Evolutionary conservation across 805 yeast genomes (phyloP), one percentile per base, ranked within the genome.

Genomic region (Huiozyma naganishii): DNA sequence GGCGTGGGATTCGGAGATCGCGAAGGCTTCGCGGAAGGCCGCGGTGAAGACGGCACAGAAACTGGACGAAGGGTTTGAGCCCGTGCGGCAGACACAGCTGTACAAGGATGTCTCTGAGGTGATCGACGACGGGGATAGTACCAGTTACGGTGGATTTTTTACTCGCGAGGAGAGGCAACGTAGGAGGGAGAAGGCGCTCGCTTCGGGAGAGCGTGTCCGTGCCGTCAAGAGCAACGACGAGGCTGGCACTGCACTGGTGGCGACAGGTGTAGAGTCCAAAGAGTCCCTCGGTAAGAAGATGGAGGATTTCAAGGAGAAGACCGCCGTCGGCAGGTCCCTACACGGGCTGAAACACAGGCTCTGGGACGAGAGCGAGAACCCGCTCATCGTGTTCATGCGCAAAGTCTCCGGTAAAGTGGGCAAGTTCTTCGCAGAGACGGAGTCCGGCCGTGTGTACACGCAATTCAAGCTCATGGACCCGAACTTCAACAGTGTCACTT

Each of bases 1-100:
- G 47, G 96, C 97, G 1, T 92, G 98, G 98, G 96, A 92, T 48
- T 87, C 96, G 1, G 85, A 92, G 27, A 84, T 90, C 37, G 92
- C 95, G 48, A 79, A 81, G 61, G 83, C 81, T 40, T 89, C 95
- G n/a, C 76, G 97, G 57, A 72, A 77, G 37, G 87, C 88, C 0
- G 90, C 87, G n/a, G 74, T 73, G 46, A 74, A 76, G 42, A 79
- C 96, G 4, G 96, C 94, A 1, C 86, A 85, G 44, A 79, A 73
- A 10, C 80, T 90, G n/a, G 92, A 86, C 55, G 86, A 83, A 64
- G 77, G 74, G 45, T 76, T 84, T 41, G 97, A 89, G 55, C 99
- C 99, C 8, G 92, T 92, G 41, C 79, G 97, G 64, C 69, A 90
- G 45, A 90, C 98, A 1, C 77, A 82, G 64, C 77, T 86, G 30